Evolutionary conservation across 2,329 filamentous ascomycete genomes (phyloP), one percentile per base, ranked within the genome.

Genomic region (Reticulascus tulasneorum): DNA sequence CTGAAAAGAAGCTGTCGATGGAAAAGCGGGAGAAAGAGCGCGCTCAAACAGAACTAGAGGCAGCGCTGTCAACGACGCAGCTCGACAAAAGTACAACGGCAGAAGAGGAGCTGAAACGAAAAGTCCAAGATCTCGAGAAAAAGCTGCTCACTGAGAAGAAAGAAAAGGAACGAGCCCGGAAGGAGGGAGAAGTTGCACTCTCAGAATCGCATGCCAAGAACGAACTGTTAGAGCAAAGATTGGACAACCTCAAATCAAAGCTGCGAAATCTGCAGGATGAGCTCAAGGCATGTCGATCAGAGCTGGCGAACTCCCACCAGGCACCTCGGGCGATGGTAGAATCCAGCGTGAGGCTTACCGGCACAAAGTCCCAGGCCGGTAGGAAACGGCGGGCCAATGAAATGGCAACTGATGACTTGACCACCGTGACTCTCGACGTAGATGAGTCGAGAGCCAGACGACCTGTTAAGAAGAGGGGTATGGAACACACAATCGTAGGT

Each of bases 241-340:
- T 93, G 12, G 79, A 79, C 34, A 77, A 77, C 15, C 73, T 86
- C 53, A 79, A 80, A 51, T 72, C 73, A 37, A 90, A 89, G 57
- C 63, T 91, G 15, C 78, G 77, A 34, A 69, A 76, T 9, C 74
- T 78, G 1, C 87, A 88, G 43, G 78, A 84, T 21, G 81, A 87
- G 52, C 72, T 93, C 18, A 88, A 86, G 54, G 75, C 55, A 29
- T 63, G 59, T 24, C 66, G 60, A 23, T 54, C 60, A 3, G 67
- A 73, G 39, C 57, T 74, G 10, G 60, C 60, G 37, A 49, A 31
- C 20, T 33, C 21, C 38, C 49, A n/a, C 31, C 38, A 29, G 11
- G 26, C 20, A 44, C 22, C 33, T 3, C 12, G 17, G 10, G 13
- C 22, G 11, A 62, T 58, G 44, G n/a, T 37, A 6, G 25, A 31